A percentile compares a stretch with the other conserved stretches of the same genome.
Conservation (phyloP, 805 yeast species). For the Spathaspora girioi region DNA sequence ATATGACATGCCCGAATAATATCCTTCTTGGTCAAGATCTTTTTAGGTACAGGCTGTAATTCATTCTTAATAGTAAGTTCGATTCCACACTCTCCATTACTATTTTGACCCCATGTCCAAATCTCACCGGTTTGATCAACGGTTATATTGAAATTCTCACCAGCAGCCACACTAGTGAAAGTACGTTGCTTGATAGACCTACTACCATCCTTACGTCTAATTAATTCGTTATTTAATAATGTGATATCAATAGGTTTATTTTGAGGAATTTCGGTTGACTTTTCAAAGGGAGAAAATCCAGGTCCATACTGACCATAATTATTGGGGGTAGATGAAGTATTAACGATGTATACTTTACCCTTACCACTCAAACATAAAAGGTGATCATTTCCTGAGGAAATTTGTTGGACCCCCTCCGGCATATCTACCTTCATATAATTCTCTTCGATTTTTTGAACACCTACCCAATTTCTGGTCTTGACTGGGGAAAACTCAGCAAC, state of each 20-base stretch:
- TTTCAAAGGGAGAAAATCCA: constrained; percentile 58
- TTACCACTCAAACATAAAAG: constrained; percentile 55
- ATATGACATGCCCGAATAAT: constrained; percentile 8
- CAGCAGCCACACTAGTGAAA: constrained; percentile 64
- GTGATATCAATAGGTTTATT: constrained; percentile 45
- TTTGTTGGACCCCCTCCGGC: constrained; percentile 33
- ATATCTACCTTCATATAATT: constrained; percentile 6
- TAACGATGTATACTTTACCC: constrained; percentile 60
- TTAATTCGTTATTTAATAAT: constrained; percentile 50
- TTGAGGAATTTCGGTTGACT: constrained; percentile 19
- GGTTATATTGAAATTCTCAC: constrained; percentile 69
- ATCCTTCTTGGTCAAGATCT: constrained; percentile 18
- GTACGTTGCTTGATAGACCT: constrained; percentile 34
- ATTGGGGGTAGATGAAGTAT: constrained; percentile 50
- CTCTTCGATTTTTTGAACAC: constrained; percentile 7
- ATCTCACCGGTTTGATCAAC: constrained; percentile 62
- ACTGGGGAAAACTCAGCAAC: constrained; percentile 11
- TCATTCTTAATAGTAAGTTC: constrained; percentile 65
- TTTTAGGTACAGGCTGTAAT: constrained; percentile 65
- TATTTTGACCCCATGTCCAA: constrained; percentile 86
- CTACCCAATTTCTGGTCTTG: constrained; percentile 21
- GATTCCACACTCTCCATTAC: constrained; percentile 80
- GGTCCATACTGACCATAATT: constrained; percentile 86
- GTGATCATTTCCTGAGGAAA: constrained; percentile 65
- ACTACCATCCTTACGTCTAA: constrained; percentile 13